Conservation (phyloP, 257 asterid species). For the Capsicum pubescens region DNA sequence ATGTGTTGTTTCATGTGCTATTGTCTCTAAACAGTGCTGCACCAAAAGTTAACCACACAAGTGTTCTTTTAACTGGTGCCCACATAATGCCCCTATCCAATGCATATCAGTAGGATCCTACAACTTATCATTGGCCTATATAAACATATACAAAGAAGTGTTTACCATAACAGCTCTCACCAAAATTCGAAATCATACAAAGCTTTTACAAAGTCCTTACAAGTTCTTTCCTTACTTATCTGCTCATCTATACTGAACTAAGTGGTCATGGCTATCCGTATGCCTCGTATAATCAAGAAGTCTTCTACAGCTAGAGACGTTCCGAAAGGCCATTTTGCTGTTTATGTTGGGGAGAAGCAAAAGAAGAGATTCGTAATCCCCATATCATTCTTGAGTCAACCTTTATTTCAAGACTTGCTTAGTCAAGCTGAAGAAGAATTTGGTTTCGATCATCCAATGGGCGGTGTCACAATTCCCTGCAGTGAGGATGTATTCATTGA, state of each 20-base stretch:
- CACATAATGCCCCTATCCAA: not conserved
- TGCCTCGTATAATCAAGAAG: conserved; percentile 30
- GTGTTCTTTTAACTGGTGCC: not conserved
- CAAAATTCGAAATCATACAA: not conserved
- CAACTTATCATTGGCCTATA: not conserved
- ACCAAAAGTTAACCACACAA: conserved; percentile 28
- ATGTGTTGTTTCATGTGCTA: conserved; percentile 20
- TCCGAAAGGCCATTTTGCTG: conserved; percentile 42
- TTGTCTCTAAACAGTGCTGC: conserved; percentile 22
- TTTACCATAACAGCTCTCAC: conserved; percentile 5
- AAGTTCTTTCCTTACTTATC: not conserved
- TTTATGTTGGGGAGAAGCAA: conserved; percentile 46
- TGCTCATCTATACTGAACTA: not conserved
- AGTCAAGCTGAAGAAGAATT: conserved; percentile 40
- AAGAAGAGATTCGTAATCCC: conserved; percentile 43
- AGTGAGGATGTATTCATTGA: conserved; percentile 28
- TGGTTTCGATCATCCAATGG: conserved; percentile 43
- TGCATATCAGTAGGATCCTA: conserved; percentile 14
- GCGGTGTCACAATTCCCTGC: conserved; percentile 43
- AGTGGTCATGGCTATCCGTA: conserved; percentile 35
- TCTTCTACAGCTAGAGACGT: conserved; percentile 25
- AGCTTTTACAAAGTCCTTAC: not conserved
- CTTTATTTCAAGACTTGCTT: conserved; percentile 36
- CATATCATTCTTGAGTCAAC: conserved; percentile 36
- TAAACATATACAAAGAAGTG: not conserved